Percentiles rank a stretch among this genome's conserved stretches.
Conservation (phyloP, 441 rosid genomes). For the Croton laevigatus region DNA sequence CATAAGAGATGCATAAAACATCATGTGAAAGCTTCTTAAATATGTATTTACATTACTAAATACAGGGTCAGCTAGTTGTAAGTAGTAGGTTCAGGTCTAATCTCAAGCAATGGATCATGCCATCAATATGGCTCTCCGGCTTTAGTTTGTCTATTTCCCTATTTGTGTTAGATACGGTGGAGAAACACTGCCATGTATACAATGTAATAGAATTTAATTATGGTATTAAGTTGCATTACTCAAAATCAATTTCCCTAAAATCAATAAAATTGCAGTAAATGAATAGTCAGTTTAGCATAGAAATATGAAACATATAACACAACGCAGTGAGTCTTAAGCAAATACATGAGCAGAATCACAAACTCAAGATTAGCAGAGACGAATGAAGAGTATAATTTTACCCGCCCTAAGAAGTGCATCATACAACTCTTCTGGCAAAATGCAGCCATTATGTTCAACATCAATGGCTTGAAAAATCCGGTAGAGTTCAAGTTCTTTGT, state of each 20-base stretch:
- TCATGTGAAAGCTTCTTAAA: neutral
- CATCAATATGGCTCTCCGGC: neutral
- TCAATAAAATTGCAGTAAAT: neutral
- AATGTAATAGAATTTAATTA: neutral
- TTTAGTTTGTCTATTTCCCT: neutral
- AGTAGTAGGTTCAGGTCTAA: neutral
- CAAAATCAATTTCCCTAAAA: neutral
- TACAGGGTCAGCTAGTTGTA: neutral
- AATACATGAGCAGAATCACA: slow-evolving; percentile 33
- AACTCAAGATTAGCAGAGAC: slow-evolving; percentile 52
- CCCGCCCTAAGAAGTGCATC: slow-evolving; percentile 93
- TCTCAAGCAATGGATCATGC: neutral
- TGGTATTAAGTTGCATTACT: neutral
- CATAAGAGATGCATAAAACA: neutral
- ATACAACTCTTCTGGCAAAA: slow-evolving; percentile 92
- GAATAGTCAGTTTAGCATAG: neutral
- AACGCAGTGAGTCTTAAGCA: slow-evolving; percentile 31
- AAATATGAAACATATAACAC: neutral
- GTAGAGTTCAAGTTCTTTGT: slow-evolving; percentile 92
- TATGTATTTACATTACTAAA: neutral
- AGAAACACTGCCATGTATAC: neutral
- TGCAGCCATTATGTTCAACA: slow-evolving; percentile 93
- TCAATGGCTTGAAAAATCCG: slow-evolving; percentile 89
- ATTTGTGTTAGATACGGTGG: neutral
- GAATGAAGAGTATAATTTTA: slow-evolving; percentile 26